Evolutionary conservation across 1,284 basidiomycete species (phyloP).

Genomic region (Gomphus sp.): DNA sequence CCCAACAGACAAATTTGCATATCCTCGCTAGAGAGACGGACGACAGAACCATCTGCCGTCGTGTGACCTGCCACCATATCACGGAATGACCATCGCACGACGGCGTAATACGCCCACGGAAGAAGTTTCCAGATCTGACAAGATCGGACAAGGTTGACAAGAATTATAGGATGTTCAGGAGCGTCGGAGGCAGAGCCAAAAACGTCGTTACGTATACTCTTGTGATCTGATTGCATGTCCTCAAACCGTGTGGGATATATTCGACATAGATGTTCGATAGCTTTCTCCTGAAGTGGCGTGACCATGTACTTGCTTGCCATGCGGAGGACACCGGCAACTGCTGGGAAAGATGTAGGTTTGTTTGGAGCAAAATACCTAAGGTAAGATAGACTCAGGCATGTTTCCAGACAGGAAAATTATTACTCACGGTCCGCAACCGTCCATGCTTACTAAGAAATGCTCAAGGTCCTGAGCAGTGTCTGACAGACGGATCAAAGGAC

Average conservation of each 20-base stretch:
- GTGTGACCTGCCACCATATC: neutral
- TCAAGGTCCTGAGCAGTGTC: constrained; percentile 1
- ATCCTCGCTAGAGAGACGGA: neutral
- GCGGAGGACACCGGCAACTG: neutral
- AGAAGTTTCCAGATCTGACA: neutral
- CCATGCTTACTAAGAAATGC: neutral
- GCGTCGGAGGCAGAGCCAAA: neutral
- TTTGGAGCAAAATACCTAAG: neutral
- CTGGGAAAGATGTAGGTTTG: neutral
- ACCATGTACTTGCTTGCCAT: constrained; percentile 4
- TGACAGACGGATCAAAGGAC: neutral
- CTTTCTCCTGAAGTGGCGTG: neutral
- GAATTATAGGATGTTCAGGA: constrained; percentile 1
- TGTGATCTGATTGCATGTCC: constrained; percentile 4
- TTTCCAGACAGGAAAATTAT: neutral
- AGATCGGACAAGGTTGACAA: neutral
- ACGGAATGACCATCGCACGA: constrained; percentile 1
- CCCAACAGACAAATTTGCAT: neutral
- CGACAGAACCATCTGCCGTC: neutral
- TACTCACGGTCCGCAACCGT: neutral
- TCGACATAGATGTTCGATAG: constrained; percentile 3
- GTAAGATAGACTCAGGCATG: neutral
- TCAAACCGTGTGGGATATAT: neutral
- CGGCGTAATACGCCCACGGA: constrained; percentile 4
- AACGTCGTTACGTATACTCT: neutral